Evolutionary conservation across 306 rosid species (phyloP).

Genomic region (Senna siamea): DNA sequence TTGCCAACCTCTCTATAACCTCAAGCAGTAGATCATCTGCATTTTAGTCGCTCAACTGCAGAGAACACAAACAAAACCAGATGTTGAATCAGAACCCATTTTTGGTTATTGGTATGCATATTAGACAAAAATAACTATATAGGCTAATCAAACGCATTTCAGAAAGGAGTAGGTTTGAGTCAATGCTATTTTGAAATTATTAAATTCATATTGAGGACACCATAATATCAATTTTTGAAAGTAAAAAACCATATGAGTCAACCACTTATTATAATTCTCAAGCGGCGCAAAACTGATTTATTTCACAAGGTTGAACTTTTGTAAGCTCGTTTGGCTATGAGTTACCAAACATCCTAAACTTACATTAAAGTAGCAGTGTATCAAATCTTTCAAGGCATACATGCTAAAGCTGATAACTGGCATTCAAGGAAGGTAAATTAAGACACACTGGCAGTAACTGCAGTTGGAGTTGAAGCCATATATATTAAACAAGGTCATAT

Average conservation of each 20-base stretch:
- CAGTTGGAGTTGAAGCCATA: slow-evolving; percentile 23
- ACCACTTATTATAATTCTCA: slow-evolving; percentile 17
- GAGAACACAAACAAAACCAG: slow-evolving; percentile 26
- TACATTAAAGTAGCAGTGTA: neutral
- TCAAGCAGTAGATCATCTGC: slow-evolving; percentile 35
- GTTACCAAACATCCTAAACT: slow-evolving; percentile 18
- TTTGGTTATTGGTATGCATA: neutral
- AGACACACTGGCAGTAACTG: slow-evolving; percentile 4
- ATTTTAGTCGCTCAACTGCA: slow-evolving; percentile 54
- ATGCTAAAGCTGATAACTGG: slow-evolving; percentile 6
- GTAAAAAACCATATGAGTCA: slow-evolving; percentile 11
- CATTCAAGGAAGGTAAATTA: slow-evolving; percentile 7
- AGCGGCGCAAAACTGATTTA: slow-evolving; percentile 18
- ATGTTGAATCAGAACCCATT: slow-evolving; percentile 35
- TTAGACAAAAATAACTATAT: slow-evolving; percentile 11
- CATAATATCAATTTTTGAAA: neutral
- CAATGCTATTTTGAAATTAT: neutral
- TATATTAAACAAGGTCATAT: slow-evolving; percentile 6
- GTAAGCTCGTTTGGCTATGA: neutral
- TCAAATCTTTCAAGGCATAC: slow-evolving; percentile 15
- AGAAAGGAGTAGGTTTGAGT: slow-evolving; percentile 6
- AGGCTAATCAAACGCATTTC: slow-evolving; percentile 4
- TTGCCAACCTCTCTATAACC: slow-evolving; percentile 36
- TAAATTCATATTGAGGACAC: slow-evolving; percentile 2
- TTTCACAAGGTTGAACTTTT: neutral